Evolutionary conservation across 2,329 filamentous ascomycete genomes (phyloP), one percentile per base, ranked within the genome.

Genomic region (Monilinia laxa): DNA sequence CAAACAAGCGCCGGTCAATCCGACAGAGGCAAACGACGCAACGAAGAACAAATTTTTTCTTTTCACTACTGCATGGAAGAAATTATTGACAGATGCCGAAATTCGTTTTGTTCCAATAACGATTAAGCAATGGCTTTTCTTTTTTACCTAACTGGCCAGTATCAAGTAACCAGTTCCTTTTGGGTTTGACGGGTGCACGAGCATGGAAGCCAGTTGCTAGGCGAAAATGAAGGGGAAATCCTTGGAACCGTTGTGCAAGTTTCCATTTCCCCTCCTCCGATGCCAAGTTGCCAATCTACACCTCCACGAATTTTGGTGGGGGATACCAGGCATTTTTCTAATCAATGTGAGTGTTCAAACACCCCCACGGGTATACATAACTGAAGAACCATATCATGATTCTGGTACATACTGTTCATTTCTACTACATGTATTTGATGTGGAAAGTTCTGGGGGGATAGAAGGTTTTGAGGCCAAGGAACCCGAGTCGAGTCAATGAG

Each of bases 221-320:
- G 58, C 58, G 58, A 60, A 23, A 60, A 60, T 60, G 58, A 60
- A 60, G 58, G 58, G 58, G 58, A 23, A 51, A 60, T 60, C 45
- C 58, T 51, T 38, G 58, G n/a, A 51, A 12, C 14, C 58, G 28
- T 51, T 60, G 18, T 38, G 23, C 23, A 35, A 31, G 40, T 58
- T 58, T 58, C 40, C 56, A 47, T 9, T 58, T 45, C 28, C 10
- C 40, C 38, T 42, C 40, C 38, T 42, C 55, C 55, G 12, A 42
- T 40, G 38, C 38, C 23, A 45, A 40, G 14, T 40, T 40, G 38
- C 18, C 20, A 47, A 42, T 57, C 35, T 57, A 25, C 25, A 59
- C 25, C 56, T 47, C 42, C 25, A 59, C 57, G 42, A 25, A 58
- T 25, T 25, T 59, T n/a, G 40, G 42, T 23, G 20, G 40, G 25